Percentiles rank a stretch among this genome's conserved stretches.
These are phyloP conservation scores for Psidium guajava DNA, from an alignment of 345 rosid species.

Conservation along the genomic window DNA sequence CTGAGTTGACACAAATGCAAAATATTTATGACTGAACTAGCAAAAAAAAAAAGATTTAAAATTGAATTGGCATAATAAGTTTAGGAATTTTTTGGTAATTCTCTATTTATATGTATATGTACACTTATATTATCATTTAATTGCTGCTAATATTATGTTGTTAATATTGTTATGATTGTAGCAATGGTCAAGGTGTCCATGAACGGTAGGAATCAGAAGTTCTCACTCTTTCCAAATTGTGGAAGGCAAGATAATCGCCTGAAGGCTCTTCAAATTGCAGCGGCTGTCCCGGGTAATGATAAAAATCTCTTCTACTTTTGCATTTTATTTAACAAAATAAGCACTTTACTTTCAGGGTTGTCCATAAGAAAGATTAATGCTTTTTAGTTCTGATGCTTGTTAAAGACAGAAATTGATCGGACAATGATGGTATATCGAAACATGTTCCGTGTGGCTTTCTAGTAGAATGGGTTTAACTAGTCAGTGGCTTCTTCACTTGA, in stretches of 20 bases:
- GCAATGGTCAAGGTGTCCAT: slow-evolving; percentile 17
- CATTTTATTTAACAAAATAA: not conserved
- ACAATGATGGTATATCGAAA: not conserved
- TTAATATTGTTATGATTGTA: not conserved
- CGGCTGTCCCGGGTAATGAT: slow-evolving; percentile 6
- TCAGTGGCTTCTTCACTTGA: rapidly evolving
- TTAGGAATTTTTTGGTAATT: too few species aligned
- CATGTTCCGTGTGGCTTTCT: too few species aligned
- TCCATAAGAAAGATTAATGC: not conserved
- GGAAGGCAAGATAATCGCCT: not conserved
- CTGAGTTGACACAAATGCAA: too few species aligned
- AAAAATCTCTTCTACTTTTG: not conserved
- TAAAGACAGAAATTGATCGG: not conserved
- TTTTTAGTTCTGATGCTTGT: not conserved
- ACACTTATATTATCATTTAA: not conserved
- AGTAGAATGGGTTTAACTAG: not conserved
- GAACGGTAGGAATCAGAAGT: not conserved
- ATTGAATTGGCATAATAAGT: too few species aligned
- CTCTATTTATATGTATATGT: too few species aligned
- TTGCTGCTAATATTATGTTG: not conserved
- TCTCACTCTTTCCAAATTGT: not conserved
- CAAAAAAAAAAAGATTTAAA: too few species aligned
- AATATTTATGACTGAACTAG: too few species aligned
- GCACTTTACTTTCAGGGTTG: not conserved
- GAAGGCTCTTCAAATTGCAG: slow-evolving; percentile 15